Base-by-base conservation (phyloP, 352 stramenopile genomes). In the Globisporangium cystogenes region DNA sequence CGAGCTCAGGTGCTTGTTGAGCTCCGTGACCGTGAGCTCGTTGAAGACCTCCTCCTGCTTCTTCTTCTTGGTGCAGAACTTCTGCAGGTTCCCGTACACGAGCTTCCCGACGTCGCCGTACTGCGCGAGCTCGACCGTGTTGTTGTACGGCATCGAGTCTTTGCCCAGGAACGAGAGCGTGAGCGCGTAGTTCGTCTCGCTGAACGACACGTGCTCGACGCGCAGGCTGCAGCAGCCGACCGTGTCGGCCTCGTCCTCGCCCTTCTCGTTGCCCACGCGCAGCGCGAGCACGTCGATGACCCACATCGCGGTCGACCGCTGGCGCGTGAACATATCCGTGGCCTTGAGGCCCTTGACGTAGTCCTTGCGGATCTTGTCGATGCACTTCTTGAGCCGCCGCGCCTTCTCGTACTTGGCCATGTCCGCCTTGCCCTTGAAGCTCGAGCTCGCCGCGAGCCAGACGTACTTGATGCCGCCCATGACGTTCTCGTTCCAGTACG, bases 71-170 rank as follows among this genome's bases (percentile, higher is more conserved):
- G 80, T 53, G 48, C 82, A 99, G 75, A 99, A 99, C 31, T 76
- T 82, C 64, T 97, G 86, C 37, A 99, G 65, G 64, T 99, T 99
- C 24, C 89, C 67, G 64, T 96, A 99, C 37, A 99, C 90, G 40
- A 77, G 68, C 53, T 86, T 87, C 36, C 93, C 94, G 7, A 98
- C 70, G 40, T 93, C 83, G 16, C 86, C 86, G 56, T 97, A 96
- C 51, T 93, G 69, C 7, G 77, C 70, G n/a, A 96, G 59, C 64
- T 99, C 92, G 65, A 99, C 98, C 7, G 94, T 99, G 68, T 99
- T 98, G 74, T 99, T 99, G 82, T 99, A 99, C 31, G 98, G 93
- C 97, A 99, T 99, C 21, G 95, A 99, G 69, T 99, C 98, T 67
- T 99, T 99, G 74, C 97, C 98, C 7, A 99, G 68, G 67, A 99